Percentiles rank a stretch among this genome's conserved stretches.
These are phyloP conservation scores for Stephanocyclus meneghinianus DNA, from an alignment of 352 stramenopile species.

Conservation along the genomic window DNA sequence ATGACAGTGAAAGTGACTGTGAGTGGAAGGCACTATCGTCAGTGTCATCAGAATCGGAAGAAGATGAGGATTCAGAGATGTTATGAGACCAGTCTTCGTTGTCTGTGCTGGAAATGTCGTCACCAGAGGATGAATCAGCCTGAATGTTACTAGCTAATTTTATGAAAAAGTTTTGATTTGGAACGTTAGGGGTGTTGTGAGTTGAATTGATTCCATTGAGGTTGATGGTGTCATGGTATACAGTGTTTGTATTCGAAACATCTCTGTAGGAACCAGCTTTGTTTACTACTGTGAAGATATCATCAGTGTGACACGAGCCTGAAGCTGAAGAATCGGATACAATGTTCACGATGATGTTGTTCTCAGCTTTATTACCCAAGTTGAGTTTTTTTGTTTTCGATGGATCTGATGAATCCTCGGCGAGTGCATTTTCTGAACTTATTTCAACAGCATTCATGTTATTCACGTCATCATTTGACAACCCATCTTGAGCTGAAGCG, in stretches of 20 bases:
- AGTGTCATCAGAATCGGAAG: neutral
- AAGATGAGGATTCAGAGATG: slow-evolving; percentile 2
- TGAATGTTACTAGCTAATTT: neutral
- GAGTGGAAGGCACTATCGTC: neutral
- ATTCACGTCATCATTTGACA: neutral
- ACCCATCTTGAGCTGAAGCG: neutral
- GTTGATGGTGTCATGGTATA: neutral
- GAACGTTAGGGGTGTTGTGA: neutral
- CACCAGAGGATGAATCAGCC: neutral
- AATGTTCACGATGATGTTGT: slow-evolving; percentile 2
- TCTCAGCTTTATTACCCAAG: neutral
- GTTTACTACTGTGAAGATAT: neutral
- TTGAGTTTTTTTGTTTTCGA: slow-evolving; percentile 5
- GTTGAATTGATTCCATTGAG: neutral
- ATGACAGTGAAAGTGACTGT: slow-evolving; percentile 4
- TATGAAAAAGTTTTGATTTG: neutral
- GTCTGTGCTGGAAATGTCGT: neutral
- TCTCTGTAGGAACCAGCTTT: neutral
- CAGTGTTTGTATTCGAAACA: neutral
- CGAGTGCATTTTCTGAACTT: neutral
- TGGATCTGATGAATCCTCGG: slow-evolving; percentile 1
- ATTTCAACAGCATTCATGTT: neutral
- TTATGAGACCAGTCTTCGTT: slow-evolving; percentile 11
- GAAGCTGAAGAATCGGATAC: slow-evolving; percentile 12
- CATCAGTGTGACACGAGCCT: neutral